Conservation (phyloP, 805 yeast species). For the Lipomyces mesembrius region DNA sequence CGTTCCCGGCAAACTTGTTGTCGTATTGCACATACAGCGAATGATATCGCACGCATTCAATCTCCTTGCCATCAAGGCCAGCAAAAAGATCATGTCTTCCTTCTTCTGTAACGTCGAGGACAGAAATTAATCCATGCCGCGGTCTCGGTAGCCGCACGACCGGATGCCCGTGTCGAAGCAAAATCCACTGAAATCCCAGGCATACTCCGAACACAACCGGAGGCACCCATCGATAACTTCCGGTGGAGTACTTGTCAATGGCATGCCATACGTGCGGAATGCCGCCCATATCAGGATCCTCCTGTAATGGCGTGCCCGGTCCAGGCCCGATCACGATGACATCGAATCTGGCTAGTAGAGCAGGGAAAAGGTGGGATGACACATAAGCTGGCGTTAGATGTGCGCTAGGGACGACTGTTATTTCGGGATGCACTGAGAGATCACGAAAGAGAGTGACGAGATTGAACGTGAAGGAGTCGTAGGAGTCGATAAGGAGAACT, state of each 20-base stretch:
- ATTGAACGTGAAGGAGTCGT: slow-evolving; percentile 93
- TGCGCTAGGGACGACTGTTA: slow-evolving; percentile 48
- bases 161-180: slow-evolving; percentile 61
- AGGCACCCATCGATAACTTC: slow-evolving; percentile 9
- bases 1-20: slow-evolving; percentile 29
- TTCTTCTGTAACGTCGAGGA: slow-evolving; percentile 47
- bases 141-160: slow-evolving; percentile 61
- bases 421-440: slow-evolving; percentile 9
- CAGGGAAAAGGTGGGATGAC: slow-evolving; percentile 54
- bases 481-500: slow-evolving; percentile 77
- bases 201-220: slow-evolving; percentile 80
- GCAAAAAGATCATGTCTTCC: slow-evolving; percentile 49
- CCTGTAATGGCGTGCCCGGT: slow-evolving; percentile 81
- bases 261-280: slow-evolving; percentile 60
- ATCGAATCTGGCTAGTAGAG: slow-evolving; percentile 60
- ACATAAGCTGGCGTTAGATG: slow-evolving; percentile 43
- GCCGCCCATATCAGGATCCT: slow-evolving; percentile 68
- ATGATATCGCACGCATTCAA: slow-evolving; percentile 85
- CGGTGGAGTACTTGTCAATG: slow-evolving; percentile 40
- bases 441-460: slow-evolving; percentile 60
- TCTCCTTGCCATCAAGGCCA: slow-evolving; percentile 45
- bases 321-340: slow-evolving; percentile 94
- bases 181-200: slow-evolving; percentile 86
- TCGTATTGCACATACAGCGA: slow-evolving; percentile 63
- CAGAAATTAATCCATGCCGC: slow-evolving; percentile 84